These are phyloP conservation scores for Amanita molliuscula DNA, from an alignment of 768 basidiomycete species.

Conservation along the genomic window DNA sequence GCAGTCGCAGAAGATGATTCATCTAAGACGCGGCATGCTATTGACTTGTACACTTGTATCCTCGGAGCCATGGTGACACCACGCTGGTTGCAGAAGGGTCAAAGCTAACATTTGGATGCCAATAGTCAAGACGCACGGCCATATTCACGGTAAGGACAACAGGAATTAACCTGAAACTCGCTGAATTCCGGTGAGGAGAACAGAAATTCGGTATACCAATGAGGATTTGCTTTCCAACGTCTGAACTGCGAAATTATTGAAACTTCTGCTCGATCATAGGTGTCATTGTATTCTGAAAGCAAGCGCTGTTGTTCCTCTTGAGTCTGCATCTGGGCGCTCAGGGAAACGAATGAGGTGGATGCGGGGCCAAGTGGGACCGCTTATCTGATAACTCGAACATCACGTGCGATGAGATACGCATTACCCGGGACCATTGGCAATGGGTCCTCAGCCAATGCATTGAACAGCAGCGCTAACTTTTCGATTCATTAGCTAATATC, in stretches of 20 bases:
- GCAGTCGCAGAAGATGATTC: conserved; percentile 13
- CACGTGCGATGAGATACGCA: background rate
- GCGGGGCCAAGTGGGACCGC: background rate
- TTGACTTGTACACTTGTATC: conserved; percentile 70
- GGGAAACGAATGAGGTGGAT: background rate
- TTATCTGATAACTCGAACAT: conserved; percentile 5
- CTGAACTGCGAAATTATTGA: conserved; percentile 8
- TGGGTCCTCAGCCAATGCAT: conserved; percentile 43
- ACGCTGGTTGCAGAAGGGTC: conserved; percentile 33
- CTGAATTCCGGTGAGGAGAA: conserved; percentile 5
- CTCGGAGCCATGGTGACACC: conserved; percentile 73
- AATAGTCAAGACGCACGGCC: conserved; percentile 32
- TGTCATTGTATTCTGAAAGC: background rate
- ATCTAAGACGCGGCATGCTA: conserved; percentile 52
- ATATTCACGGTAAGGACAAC: conserved; percentile 57
- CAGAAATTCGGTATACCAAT: conserved; percentile 24
- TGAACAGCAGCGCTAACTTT: conserved; percentile 55
- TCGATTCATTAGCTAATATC: conserved; percentile 62
- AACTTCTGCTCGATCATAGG: background rate
- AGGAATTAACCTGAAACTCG: conserved; percentile 51
- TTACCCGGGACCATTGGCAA: background rate
- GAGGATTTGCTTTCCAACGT: conserved; percentile 29
- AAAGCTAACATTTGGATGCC: background rate
- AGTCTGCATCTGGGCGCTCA: background rate
- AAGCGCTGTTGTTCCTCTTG: background rate